A percentile compares a stretch with the other conserved stretches of the same genome.
Conservation (phyloP, 108 stramenopile species). For the Epipyxis sp. region DNA sequence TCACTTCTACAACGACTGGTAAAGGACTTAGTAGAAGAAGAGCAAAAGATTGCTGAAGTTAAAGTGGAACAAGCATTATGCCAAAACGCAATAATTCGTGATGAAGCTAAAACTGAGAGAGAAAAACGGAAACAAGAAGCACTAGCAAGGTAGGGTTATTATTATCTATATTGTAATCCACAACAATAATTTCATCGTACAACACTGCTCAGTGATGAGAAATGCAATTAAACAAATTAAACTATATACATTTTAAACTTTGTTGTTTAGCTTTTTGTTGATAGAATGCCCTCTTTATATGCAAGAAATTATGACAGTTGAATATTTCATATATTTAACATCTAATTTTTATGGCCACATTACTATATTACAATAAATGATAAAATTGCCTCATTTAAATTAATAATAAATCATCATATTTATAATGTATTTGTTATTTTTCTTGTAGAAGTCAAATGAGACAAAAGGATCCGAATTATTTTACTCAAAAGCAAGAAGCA, state of each 20-base stretch:
- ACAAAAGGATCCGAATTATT: neutral
- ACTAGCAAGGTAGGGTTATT: neutral
- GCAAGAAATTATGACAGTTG: no score
- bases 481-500: neutral
- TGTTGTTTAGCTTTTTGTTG: no score
- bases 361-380: no score
- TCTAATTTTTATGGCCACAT: no score
- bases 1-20: neutral
- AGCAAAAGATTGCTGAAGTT: neutral
- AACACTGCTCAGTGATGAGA: neutral
- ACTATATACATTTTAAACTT: no score
- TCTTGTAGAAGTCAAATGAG: neutral
- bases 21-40: neutral
- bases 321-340: no score
- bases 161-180: neutral
- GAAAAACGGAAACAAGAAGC: constrained; percentile 1
- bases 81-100: neutral
- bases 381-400: no score
- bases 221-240: no score
- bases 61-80: neutral
- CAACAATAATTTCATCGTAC: neutral
- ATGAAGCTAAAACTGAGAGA: neutral
- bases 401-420: no score
- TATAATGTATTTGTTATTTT: neutral
- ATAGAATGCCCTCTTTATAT: no score